Conservation (phyloP, 2,329 filamentous ascomycete genomes). For the Hymenoscyphus albidus region DNA sequence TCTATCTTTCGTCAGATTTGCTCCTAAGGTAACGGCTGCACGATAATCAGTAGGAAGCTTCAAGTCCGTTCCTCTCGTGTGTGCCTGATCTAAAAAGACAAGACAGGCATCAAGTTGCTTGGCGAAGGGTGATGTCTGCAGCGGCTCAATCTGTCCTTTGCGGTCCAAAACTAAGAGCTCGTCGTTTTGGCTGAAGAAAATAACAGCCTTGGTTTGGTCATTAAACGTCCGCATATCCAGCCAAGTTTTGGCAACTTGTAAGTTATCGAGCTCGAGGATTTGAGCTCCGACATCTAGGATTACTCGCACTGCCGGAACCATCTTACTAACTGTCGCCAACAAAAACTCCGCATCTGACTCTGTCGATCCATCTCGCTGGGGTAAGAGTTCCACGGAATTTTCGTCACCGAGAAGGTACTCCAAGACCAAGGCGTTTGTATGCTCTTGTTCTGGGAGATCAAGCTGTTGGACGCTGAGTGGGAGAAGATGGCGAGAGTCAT, state of each 20-base stretch:
- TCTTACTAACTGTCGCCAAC: constrained; percentile 40
- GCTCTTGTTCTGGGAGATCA: constrained; percentile 48
- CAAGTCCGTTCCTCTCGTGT: constrained; percentile 68
- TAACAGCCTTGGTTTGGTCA: constrained; percentile 40
- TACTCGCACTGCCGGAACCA: constrained; percentile 47
- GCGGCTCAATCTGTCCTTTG: constrained; percentile 41
- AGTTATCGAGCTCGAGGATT: constrained; percentile 60
- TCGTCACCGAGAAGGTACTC: constrained; percentile 51
- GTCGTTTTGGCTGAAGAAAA: constrained; percentile 57
- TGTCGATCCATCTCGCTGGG: constrained; percentile 2
- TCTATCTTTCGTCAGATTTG: constrained; percentile 62
- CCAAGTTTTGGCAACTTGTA: constrained; percentile 51
- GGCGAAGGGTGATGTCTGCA: constrained; percentile 56
- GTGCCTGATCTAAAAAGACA: constrained; percentile 66
- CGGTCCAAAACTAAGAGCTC: constrained; percentile 51
- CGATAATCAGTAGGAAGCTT: constrained; percentile 54
- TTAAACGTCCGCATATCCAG: constrained; percentile 34
- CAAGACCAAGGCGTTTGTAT: constrained; percentile 66
- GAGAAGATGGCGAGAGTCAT: constrained; percentile 54
- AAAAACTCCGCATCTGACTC: constrained; percentile 38
- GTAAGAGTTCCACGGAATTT: constrained; percentile 40
- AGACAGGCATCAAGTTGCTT: constrained; percentile 56
- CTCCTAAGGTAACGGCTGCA: constrained; percentile 65
- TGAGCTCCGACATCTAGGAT: constrained; percentile 69
- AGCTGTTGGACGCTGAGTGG: constrained; percentile 53